Base-by-base conservation (phyloP, 495 filamentous ascomycete species). In the Aspergillus haitiensis region DNA sequence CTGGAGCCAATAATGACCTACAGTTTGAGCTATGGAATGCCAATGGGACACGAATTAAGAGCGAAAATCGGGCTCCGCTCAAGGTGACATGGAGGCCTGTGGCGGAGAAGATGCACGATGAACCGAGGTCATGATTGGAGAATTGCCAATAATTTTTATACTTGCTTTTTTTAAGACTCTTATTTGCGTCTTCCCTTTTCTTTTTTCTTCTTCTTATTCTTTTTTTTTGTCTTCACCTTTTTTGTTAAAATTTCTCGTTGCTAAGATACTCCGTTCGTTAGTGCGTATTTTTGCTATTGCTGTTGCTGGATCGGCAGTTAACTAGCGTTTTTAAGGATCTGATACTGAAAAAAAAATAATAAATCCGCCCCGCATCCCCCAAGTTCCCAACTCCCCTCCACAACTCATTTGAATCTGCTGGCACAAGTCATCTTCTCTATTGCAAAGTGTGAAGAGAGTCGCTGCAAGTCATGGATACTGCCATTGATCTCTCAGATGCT, bases 401-500 rank as follows among this genome's bases (percentile, higher is more conserved):
- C 39, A 18, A 59, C 18, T 59, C 37, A 31, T 58, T 55, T 65
- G 56, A 55, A 62, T 56, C 33, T 27, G 31, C 45, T 52, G 39
- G 53, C 46, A 61, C 56, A 57, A 66, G 54, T 18, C 49, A 0
- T 39, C 42, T 10, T 8, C n/a, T 16, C 8, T 8, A 75, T 15
- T 18, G 16, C 16, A 21, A 6, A 7, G 10, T 21, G 21, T n/a
- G 27, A 47, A 47, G 16, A 21, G 44, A 47, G n/a, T 47, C 12
- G 9, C 12, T 47, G 13, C 18, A 45, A 50, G 52, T 66, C 61
- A 98, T 98, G 94, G 94, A 98, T 69, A 75, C 88, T 8, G 84
- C 91, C 50, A 94, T 98, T 65, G 91, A 97, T 73, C 84, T 97
- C 36, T 89, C 84, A 13, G 87, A 97, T 74, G 80, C 84, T 66